A percentile compares a stretch with the other conserved stretches of the same genome.
These are phyloP conservation scores for Apiotrichum akiyoshidainum DNA, from an alignment of 1,284 basidiomycete species.

Conservation along the genomic window DNA sequence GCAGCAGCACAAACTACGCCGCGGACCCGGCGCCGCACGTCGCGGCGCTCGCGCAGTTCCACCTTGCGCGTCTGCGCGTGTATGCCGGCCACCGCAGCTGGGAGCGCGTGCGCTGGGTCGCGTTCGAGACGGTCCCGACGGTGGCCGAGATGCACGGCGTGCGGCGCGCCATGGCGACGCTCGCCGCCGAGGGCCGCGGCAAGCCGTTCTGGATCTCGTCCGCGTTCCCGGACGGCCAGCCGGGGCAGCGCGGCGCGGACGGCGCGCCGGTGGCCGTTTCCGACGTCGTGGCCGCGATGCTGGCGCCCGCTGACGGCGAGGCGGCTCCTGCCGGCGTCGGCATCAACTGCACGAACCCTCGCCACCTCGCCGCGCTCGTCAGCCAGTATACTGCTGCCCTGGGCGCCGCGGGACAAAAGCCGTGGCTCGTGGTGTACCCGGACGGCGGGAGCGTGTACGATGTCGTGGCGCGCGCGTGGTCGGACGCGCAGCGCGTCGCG, in stretches of 20 bases:
- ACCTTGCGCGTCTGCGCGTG: constrained; percentile 62
- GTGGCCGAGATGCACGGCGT: constrained; percentile 65
- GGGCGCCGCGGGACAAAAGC: not conserved
- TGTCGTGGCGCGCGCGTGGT: constrained; percentile 56
- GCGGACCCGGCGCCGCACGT: constrained; percentile 16
- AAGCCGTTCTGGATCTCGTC: constrained; percentile 70
- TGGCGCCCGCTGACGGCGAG: constrained; percentile 3
- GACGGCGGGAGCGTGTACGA: constrained; percentile 66
- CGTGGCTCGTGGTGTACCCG: constrained; percentile 63
- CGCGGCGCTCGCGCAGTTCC: constrained; percentile 62
- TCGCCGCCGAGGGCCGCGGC: constrained; percentile 37
- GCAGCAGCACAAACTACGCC: constrained; percentile 7
- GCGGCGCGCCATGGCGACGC: constrained; percentile 58
- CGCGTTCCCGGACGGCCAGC: constrained; percentile 59
- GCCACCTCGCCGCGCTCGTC: constrained; percentile 49
- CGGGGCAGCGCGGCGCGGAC: not conserved
- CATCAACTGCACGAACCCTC: constrained; percentile 65
- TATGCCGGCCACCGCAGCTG: constrained; percentile 59
- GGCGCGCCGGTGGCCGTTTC: constrained; percentile 36
- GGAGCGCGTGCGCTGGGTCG: constrained; percentile 62
- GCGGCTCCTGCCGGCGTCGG: constrained; percentile 58
- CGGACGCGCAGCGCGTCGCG: constrained; percentile 19
- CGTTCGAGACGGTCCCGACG: constrained; percentile 76
- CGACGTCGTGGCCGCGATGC: constrained; percentile 52
- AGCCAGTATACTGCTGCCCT: constrained; percentile 24